Conservation (phyloP, 2,329 filamentous ascomycete species). For the Pyrenophora tritici-repentis region DNA sequence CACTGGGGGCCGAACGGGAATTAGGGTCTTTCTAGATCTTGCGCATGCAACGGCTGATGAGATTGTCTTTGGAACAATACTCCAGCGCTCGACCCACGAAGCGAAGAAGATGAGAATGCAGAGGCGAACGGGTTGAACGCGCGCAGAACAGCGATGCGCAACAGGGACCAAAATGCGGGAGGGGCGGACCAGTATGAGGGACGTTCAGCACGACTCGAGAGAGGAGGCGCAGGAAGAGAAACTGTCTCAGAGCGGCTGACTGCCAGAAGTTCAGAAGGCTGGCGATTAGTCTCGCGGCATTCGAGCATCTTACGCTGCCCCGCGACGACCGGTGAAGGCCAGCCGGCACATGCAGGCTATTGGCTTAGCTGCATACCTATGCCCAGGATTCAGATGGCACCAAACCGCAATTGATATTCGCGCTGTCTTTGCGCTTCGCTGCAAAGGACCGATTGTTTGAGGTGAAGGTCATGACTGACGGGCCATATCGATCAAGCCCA, state of each 20-base stretch:
- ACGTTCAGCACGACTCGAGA: slow-evolving; percentile 37
- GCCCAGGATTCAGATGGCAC: slow-evolving; percentile 39
- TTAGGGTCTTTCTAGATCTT: slow-evolving; percentile 29
- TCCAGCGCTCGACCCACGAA: slow-evolving; percentile 30
- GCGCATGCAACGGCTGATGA: slow-evolving; percentile 34
- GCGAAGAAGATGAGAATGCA: slow-evolving; percentile 30
- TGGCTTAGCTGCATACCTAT: slow-evolving; percentile 40
- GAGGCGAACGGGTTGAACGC: slow-evolving; percentile 26
- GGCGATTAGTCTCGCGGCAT: slow-evolving; percentile 28
- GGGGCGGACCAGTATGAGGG: slow-evolving; percentile 29
- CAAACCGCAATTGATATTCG: slow-evolving; percentile 33
- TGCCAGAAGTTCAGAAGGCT: slow-evolving; percentile 30
- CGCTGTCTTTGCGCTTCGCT: slow-evolving; percentile 15
- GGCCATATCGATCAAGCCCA: slow-evolving; percentile 5
- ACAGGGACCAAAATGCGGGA: slow-evolving; percentile 26
- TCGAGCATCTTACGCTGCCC: slow-evolving; percentile 39
- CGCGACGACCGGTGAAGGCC: slow-evolving; percentile 45
- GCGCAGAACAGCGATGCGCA: slow-evolving; percentile 25
- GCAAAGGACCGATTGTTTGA: slow-evolving; percentile 28
- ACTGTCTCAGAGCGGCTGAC: slow-evolving; percentile 35
- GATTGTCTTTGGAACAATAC: slow-evolving; percentile 29
- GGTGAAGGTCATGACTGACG: slow-evolving; percentile 13
- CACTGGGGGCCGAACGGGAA: slow-evolving; percentile 23
- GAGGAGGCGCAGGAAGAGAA: slow-evolving; percentile 39
- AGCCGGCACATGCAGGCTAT: slow-evolving; percentile 36